Conservation (phyloP, 2,329 filamentous ascomycete genomes). For the Amauroascus niger region DNA sequence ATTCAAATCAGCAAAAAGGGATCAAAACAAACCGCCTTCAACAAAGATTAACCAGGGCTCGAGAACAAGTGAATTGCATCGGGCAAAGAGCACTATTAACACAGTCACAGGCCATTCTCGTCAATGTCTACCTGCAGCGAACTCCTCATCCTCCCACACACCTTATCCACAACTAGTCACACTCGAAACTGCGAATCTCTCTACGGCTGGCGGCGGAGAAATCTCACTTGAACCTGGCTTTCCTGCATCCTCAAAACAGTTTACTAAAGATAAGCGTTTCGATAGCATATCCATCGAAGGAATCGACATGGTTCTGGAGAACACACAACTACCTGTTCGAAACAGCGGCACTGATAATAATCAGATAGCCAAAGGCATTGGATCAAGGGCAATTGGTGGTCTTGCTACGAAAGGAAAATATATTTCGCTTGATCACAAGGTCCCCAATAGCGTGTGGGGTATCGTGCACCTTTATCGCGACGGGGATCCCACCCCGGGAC, state of each 20-base stretch:
- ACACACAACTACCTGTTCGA: conserved; percentile 23
- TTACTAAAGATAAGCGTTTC: conserved; percentile 63
- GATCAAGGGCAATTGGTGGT: conserved; percentile 48
- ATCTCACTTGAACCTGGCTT: conserved; percentile 39
- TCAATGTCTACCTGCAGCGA: conserved; percentile 4
- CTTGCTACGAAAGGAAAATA: conserved; percentile 76
- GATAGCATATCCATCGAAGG: conserved; percentile 68
- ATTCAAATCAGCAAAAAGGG: conserved; percentile 2
- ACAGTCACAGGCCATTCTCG: background rate
- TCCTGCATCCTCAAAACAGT: conserved; percentile 20
- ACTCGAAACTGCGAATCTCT: conserved; percentile 18
- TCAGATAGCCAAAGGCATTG: conserved; percentile 39
- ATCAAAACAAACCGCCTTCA: background rate
- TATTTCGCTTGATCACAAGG: conserved; percentile 57
- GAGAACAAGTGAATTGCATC: conserved; percentile 10
- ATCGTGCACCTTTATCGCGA: conserved; percentile 92
- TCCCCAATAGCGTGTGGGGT: conserved; percentile 79
- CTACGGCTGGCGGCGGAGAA: background rate
- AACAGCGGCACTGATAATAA: conserved; percentile 28
- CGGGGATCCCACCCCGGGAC: conserved; percentile 58
- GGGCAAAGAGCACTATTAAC: background rate
- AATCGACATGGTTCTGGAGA: conserved; percentile 55
- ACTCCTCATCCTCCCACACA: conserved; percentile 1
- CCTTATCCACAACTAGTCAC: conserved; percentile 9
- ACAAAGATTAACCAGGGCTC: background rate